Evolutionary conservation across 768 basidiomycete genomes (phyloP).

Genomic region (Lentinula aciculospora): DNA sequence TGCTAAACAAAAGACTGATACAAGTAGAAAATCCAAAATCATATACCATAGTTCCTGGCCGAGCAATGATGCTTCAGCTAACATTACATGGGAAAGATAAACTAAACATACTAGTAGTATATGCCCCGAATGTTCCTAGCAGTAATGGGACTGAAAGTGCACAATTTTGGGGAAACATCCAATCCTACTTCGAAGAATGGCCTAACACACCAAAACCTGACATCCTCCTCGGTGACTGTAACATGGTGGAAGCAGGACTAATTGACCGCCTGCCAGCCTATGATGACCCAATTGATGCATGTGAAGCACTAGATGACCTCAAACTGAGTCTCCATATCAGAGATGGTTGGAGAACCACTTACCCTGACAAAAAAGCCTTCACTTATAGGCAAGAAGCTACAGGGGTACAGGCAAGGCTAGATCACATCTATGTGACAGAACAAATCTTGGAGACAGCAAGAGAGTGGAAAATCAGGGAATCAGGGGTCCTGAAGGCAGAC

Average conservation of each 20-base stretch:
- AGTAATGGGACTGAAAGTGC: too few relatives aligned
- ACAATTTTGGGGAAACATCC: too few relatives aligned
- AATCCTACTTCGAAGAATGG: too few relatives aligned
- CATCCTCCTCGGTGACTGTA: background rate
- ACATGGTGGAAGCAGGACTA: background rate
- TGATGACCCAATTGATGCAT: constrained; percentile 26
- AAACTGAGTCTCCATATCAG: background rate
- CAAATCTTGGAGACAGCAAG: constrained; percentile 5
- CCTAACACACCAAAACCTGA: background rate
- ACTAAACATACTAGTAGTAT: too few relatives aligned
- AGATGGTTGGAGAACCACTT: background rate
- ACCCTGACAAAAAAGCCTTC: background rate
- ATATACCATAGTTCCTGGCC: too few relatives aligned
- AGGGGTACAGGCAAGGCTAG: constrained; percentile 4
- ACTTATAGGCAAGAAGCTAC: background rate
- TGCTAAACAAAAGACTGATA: too few relatives aligned
- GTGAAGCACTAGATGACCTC: constrained; percentile 24
- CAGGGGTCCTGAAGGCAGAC: constrained; percentile 21
- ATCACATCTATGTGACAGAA: constrained; percentile 26
- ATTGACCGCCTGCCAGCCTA: background rate
- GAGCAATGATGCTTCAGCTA: too few relatives aligned
- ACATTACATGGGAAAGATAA: too few relatives aligned
- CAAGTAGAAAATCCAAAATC: too few relatives aligned
- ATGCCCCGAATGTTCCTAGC: too few relatives aligned
- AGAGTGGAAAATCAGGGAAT: constrained; percentile 20